Base-by-base conservation (phyloP, 345 rosid species). In the Corymbia maculata region DNA sequence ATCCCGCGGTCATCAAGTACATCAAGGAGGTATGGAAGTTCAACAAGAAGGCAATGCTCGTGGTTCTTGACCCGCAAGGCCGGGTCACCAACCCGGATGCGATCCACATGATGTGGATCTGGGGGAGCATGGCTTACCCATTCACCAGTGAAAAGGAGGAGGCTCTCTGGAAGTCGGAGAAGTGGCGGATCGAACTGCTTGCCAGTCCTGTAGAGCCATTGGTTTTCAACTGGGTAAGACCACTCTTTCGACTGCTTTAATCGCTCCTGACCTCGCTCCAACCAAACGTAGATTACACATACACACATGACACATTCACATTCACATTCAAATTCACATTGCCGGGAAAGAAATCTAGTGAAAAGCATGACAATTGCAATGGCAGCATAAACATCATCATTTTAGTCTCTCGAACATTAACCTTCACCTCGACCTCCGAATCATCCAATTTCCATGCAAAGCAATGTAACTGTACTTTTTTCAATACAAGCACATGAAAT, bases 101-200 rank as follows among this genome's bases (percentile, higher is more conserved):
- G 17, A 87, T 94, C 85, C 95, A 93, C 91, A 95, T 96, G 96
- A 89, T 94, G 94, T 92, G 94, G 94, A 95, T 95, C 70, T 96
- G 98, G 98, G 95, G 94, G 14, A 93, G 90, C 88, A 1, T 7
- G 12, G 96, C 95, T 28, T 94, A 87, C 88, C 97, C 98, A 55
- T 95, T 95, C 91, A 95, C 93, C 14, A 90, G 91, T 32, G 14
- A 30, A 4, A 91, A 91, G 88, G 97, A 96, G 86, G 95, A 94
- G 89, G 86, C 88, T n/a, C 94, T 96, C 8, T 96, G 98, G 97
- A 94, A 90, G 85, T 93, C 89, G 47, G 96, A 92, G 87, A 88
- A 89, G 19, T 96, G 95, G 97, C 88, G 59, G 84, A 90, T 95
- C 3, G 95, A 93, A 55, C 79, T 95, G 24, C 51, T 96, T 45